Percentiles rank a stretch among this genome's conserved stretches.
phyloP scores from a whole-genome alignment of 2,329 filamentous ascomycete species.

The Coniosporium tulheliwenetii region DNA sequence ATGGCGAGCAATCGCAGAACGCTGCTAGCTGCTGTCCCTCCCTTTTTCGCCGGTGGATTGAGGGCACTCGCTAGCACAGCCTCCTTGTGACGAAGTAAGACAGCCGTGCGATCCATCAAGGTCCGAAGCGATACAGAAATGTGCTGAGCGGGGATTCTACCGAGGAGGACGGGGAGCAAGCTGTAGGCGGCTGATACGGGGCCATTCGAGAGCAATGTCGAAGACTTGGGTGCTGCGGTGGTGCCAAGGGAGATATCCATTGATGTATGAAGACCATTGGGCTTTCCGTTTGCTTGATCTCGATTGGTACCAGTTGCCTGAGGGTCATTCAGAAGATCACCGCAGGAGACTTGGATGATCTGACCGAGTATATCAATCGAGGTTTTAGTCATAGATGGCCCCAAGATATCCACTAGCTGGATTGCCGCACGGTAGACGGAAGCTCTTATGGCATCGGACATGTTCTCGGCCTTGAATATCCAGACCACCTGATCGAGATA shows the following conservation, averaged over 20 bases:
- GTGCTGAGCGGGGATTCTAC: slow-evolving; percentile 46
- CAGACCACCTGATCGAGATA: slow-evolving; percentile 57
- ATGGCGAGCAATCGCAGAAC: slow-evolving; percentile 66
- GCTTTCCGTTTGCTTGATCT: slow-evolving; percentile 25
- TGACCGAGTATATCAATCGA: slow-evolving; percentile 46
- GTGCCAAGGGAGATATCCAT: slow-evolving; percentile 57
- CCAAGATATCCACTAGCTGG: slow-evolving; percentile 44
- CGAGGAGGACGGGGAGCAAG: slow-evolving; percentile 49
- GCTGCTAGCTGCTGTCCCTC: slow-evolving; percentile 46
- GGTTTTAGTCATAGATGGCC: slow-evolving; percentile 50
- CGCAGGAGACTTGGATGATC: slow-evolving; percentile 54
- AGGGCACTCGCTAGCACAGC: slow-evolving; percentile 72
- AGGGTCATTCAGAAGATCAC: slow-evolving; percentile 46
- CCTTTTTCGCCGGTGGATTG: slow-evolving; percentile 54
- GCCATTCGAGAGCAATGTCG: slow-evolving; percentile 16
- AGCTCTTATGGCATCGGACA: slow-evolving; percentile 37
- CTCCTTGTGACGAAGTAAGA: slow-evolving; percentile 51
- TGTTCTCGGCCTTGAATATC: slow-evolving; percentile 44
- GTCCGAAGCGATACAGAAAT: slow-evolving; percentile 57
- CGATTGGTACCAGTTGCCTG: slow-evolving; percentile 21
- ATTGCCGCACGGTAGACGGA: slow-evolving; percentile 44
- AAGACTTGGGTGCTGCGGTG: slow-evolving; percentile 12
- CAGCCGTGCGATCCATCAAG: slow-evolving; percentile 66
- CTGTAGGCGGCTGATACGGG: slow-evolving; percentile 41
- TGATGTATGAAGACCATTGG: slow-evolving; percentile 28